Conservation (phyloP, 1,139 yeast species). For the Suhomyces ambrosiae region DNA sequence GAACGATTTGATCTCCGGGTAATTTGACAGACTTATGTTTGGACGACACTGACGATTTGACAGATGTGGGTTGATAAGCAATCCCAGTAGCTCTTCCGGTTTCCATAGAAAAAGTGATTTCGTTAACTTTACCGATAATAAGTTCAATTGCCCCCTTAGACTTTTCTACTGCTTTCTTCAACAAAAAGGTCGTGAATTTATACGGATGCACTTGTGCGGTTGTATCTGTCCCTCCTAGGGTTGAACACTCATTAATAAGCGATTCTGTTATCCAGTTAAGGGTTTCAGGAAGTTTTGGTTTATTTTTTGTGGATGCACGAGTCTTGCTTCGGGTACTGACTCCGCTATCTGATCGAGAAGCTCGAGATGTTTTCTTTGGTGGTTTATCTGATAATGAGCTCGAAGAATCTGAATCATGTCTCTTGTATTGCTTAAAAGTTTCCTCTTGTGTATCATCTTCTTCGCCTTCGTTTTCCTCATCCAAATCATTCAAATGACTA, state of each 20-base stretch:
- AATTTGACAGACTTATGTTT: slow-evolving; percentile 36
- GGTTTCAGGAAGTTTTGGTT: slow-evolving; percentile 60
- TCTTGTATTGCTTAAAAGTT: slow-evolving; percentile 18
- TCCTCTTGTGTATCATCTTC: slow-evolving; percentile 9
- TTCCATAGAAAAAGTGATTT: slow-evolving; percentile 62
- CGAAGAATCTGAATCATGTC: slow-evolving; percentile 24
- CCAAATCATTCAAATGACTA: slow-evolving; percentile 29
- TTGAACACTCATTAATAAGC: slow-evolving; percentile 72
- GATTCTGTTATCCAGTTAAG: slow-evolving; percentile 79
- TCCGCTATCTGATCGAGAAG: slow-evolving; percentile 20
- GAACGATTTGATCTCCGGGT: slow-evolving; percentile 72
- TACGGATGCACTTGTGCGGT: slow-evolving; percentile 98
- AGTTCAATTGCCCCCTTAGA: slow-evolving; percentile 79
- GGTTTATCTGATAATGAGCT: slow-evolving; percentile 27
- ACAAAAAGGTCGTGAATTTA: slow-evolving; percentile 79
- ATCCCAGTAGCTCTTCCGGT: slow-evolving; percentile 70
- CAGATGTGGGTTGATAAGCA: slow-evolving; percentile 57
- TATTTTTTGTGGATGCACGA: slow-evolving; percentile 11
- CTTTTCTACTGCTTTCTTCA: slow-evolving; percentile 74
- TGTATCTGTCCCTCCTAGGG: slow-evolving; percentile 81
- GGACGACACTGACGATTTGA: slow-evolving; percentile 11
- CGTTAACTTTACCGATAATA: slow-evolving; percentile 79
- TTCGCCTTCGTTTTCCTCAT: slow-evolving; percentile 20
- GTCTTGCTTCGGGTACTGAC: slow-evolving; percentile 7
- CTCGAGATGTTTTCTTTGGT: slow-evolving; percentile 39